phyloP scores from a whole-genome alignment of 768 basidiomycete genomes.

The Lyophyllum semitale region DNA sequence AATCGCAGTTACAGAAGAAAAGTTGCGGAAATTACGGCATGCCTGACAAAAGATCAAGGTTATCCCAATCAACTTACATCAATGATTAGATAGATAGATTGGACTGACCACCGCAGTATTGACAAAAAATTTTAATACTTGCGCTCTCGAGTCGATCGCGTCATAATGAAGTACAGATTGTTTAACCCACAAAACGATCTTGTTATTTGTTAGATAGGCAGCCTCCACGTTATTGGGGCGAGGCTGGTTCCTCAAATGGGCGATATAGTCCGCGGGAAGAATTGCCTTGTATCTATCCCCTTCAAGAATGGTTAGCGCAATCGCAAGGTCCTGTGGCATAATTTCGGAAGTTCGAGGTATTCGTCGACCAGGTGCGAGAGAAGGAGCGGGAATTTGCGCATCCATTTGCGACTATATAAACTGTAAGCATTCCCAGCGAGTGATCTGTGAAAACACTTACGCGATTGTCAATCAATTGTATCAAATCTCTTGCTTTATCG shows the following conservation, averaged over 20 bases:
- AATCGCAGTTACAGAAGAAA: slow-evolving; percentile 44
- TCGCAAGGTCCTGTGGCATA: slow-evolving; percentile 40
- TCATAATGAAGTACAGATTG: slow-evolving; percentile 42
- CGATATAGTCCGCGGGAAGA: slow-evolving; percentile 43
- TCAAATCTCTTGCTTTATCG: slow-evolving; percentile 32
- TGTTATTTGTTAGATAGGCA: slow-evolving; percentile 37
- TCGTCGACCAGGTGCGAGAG: slow-evolving; percentile 24
- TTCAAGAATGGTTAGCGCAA: slow-evolving; percentile 45
- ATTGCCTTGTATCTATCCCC: slow-evolving; percentile 41
- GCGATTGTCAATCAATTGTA: slow-evolving; percentile 28
- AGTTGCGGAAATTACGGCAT: slow-evolving; percentile 45
- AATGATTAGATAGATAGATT: background rate
- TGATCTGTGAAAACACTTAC: slow-evolving; percentile 16
- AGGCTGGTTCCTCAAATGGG: slow-evolving; percentile 32
- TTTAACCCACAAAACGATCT: slow-evolving; percentile 41
- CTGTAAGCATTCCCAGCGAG: background rate
- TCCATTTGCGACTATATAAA: slow-evolving; percentile 11
- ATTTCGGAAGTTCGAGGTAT: slow-evolving; percentile 33
- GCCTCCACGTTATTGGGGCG: slow-evolving; percentile 34
- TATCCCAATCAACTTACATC: background rate
- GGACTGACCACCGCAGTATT: slow-evolving; percentile 38
- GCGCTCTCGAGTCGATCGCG: slow-evolving; percentile 34
- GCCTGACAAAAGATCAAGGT: slow-evolving; percentile 29
- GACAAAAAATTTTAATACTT: slow-evolving; percentile 46
- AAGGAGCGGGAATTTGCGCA: background rate